Percentiles rank a stretch among this genome's conserved stretches.
These are phyloP conservation scores for Rauvolfia tetraphylla DNA, from an alignment of 257 asterid species.

Conservation along the genomic window DNA sequence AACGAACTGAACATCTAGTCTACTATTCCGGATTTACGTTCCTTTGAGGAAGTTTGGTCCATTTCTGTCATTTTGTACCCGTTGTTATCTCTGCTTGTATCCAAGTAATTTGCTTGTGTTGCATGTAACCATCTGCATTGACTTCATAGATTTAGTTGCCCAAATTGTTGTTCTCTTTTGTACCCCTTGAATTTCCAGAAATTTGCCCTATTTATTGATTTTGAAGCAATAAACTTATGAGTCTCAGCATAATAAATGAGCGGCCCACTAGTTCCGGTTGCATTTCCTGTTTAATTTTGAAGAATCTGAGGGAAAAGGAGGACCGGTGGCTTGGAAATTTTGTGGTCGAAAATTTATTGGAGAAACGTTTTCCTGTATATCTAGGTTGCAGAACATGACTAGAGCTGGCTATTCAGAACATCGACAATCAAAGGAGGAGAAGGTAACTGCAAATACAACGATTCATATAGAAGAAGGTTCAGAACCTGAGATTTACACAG, in stretches of 20 bases:
- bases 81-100: too few relatives aligned
- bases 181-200: too few relatives aligned
- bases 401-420: conserved; percentile 35
- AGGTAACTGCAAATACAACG: conserved; percentile 15
- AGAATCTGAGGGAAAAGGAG: background rate
- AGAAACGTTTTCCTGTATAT: conserved; percentile 2
- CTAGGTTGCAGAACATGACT: conserved; percentile 47
- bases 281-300: too few relatives aligned
- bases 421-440: conserved; percentile 15
- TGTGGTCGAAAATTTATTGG: background rate
- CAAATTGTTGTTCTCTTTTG: too few relatives aligned
- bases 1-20: background rate
- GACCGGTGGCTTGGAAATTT: background rate
- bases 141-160: too few relatives aligned
- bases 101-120: too few relatives aligned
- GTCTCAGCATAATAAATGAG: background rate
- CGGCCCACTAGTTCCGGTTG: too few relatives aligned
- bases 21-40: too few relatives aligned
- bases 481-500: conserved; percentile 61
- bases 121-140: too few relatives aligned
- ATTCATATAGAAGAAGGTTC: conserved; percentile 43
- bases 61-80: background rate
- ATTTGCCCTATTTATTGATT: too few relatives aligned
- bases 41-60: background rate
- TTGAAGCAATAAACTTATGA: too few relatives aligned